phyloP scores from a whole-genome alignment of 1,284 basidiomycete species.

The Hortiboletus rubellus region DNA sequence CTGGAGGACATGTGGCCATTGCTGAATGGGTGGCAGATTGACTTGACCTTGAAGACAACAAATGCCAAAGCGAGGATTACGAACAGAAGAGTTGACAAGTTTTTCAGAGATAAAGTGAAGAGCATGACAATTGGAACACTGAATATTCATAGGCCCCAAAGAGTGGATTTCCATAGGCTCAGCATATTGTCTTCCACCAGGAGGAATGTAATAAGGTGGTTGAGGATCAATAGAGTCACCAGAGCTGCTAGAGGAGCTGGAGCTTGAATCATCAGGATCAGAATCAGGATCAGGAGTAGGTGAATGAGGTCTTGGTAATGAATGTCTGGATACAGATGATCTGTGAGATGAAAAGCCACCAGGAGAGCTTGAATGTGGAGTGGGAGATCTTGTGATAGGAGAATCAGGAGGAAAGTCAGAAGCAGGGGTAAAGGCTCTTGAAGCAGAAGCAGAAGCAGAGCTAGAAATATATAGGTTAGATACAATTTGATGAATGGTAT shows the following conservation, averaged over 20 bases:
- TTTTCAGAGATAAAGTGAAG: conserved; percentile 25
- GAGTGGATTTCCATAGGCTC: conserved; percentile 2
- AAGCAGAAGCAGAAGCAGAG: too few relatives aligned
- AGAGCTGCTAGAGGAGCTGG: too few relatives aligned
- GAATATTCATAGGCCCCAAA: conserved; percentile 22
- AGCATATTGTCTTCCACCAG: conserved; percentile 4
- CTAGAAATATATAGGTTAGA: background rate
- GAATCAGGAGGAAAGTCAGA: background rate
- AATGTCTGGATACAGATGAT: background rate
- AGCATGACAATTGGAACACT: conserved; percentile 26
- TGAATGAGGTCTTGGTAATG: background rate
- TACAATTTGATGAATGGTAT: background rate
- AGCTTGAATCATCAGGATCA: too few relatives aligned
- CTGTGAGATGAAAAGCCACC: background rate
- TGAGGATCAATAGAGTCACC: background rate
- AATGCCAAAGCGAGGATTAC: conserved; percentile 20
- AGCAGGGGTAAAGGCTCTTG: too few relatives aligned
- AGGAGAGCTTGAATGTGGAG: background rate
- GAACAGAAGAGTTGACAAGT: background rate
- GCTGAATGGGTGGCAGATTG: conserved; percentile 16
- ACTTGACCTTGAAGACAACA: conserved; percentile 34
- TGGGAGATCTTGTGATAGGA: background rate
- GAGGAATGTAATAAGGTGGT: background rate
- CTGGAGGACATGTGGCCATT: conserved; percentile 20
- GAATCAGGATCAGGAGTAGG: too few relatives aligned